phyloP scores from a whole-genome alignment of 768 basidiomycete species.

The Boletus vinaceobasis region DNA sequence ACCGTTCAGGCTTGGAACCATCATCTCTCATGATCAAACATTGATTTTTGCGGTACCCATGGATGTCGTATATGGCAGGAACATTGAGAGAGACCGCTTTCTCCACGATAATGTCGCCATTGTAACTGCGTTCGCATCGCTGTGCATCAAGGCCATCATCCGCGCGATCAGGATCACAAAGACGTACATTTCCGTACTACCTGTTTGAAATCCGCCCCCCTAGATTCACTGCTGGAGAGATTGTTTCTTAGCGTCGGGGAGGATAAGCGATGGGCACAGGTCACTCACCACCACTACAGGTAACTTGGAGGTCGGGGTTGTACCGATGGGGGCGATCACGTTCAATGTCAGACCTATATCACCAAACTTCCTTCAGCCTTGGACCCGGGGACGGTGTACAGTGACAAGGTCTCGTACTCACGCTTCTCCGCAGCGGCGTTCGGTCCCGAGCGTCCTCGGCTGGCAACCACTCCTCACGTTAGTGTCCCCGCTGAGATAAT shows the following conservation, averaged over 20 bases:
- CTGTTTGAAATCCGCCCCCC: constrained; percentile 36
- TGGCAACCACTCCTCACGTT: too few species aligned
- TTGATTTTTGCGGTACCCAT: background rate
- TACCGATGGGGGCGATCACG: constrained; percentile 43
- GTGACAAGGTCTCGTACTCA: constrained; percentile 22
- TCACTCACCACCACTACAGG: constrained; percentile 52
- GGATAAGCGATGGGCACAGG: background rate
- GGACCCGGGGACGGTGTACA: background rate
- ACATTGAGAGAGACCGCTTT: constrained; percentile 29
- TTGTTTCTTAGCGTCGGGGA: background rate
- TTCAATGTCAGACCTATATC: constrained; percentile 48
- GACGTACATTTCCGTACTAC: constrained; percentile 18
- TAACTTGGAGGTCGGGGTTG: constrained; percentile 40
- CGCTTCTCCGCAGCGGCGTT: too few species aligned
- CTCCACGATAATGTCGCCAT: constrained; percentile 29
- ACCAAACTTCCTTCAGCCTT: background rate
- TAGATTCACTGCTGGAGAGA: constrained; percentile 28
- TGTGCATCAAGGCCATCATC: background rate
- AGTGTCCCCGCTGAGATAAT: too few species aligned
- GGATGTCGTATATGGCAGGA: constrained; percentile 35
- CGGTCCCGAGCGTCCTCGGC: too few species aligned
- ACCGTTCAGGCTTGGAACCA: constrained; percentile 5
- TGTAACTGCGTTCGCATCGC: background rate
- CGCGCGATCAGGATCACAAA: too few species aligned
- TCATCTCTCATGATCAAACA: background rate